Base-by-base conservation (phyloP, 1,284 basidiomycete species). In the Trametes polyzona region DNA sequence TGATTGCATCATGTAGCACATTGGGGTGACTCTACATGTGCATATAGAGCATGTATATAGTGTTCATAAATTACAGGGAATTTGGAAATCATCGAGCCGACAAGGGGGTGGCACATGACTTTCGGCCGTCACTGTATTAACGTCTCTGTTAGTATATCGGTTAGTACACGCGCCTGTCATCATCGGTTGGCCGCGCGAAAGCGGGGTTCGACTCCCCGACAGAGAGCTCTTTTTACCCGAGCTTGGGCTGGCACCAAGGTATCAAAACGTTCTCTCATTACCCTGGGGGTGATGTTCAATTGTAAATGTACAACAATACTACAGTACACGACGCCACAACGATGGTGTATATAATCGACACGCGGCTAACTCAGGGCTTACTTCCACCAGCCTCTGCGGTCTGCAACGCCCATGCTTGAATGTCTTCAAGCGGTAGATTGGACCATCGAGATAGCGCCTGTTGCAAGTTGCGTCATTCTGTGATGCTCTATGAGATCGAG, bases 351-450 rank as follows among this genome's bases (percentile, higher is more conserved):
- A 11, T 37, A 5, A 17, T 14, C n/a, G 10, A 3, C 19, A 8
- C 16, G 11, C 16, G 6, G 1, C 4, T 3, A 4, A 10, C 9
- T 51, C 41, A 63, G 2, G 61, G 55, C 36, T 52, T 63, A 43
- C 56, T 64, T 42, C 58, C 66, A 21, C 65, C 61, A 6, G 69
- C 67, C 47, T 89, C 86, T 7, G 78, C 76, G 2, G 78, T 78
- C 65, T 83, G 78, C 48, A 88, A 72, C 2, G 83, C 78, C 87
- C 86, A 89, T 30, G 78, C 73, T 52, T 84, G 80, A 17, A 88
- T 80, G 24, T 87, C 81, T 17, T 87, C 83, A 47, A 79, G 73
- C 0, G 85, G 82, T 4, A 87, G 66, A n/a, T 78, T 73, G 50
- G 73, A 70, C 83, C 86, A 89, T 55, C 76, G 76, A 8, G 74